Conservation (phyloP, 1,284 basidiomycete genomes). For the Coniferiporia sulphurascens region DNA sequence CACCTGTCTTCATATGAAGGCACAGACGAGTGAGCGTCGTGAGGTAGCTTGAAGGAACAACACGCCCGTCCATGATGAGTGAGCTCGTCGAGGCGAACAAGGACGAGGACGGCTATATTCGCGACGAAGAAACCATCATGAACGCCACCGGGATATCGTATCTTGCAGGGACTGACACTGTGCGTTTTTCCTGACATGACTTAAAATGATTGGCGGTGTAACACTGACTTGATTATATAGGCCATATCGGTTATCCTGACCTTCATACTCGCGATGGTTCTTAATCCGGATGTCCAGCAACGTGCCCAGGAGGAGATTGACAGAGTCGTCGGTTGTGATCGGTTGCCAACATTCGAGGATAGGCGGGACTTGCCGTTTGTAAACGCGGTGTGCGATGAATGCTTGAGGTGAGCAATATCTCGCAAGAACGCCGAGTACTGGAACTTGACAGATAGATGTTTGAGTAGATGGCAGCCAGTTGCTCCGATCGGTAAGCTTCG, state of each 20-base stretch:
- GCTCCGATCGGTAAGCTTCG: neutral
- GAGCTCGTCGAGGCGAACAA: neutral
- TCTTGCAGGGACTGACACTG: neutral
- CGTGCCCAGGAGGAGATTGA: constrained; percentile 27
- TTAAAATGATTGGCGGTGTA: too few relatives aligned
- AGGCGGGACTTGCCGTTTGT: constrained; percentile 24
- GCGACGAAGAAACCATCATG: constrained; percentile 5
- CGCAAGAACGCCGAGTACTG: neutral
- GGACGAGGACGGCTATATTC: neutral
- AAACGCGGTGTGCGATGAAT: constrained; percentile 25
- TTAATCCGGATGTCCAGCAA: constrained; percentile 20
- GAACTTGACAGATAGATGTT: neutral
- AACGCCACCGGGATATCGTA: neutral
- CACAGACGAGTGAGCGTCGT: neutral
- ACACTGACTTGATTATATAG: neutral
- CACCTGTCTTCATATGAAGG: too few relatives aligned
- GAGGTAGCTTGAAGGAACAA: neutral
- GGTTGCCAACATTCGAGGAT: constrained; percentile 26
- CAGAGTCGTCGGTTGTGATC: constrained; percentile 18
- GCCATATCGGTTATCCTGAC: constrained; percentile 2
- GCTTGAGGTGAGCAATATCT: constrained; percentile 21
- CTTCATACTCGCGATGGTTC: constrained; percentile 14
- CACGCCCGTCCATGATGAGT: constrained; percentile 4
- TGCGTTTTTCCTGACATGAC: neutral
- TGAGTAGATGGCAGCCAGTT: constrained; percentile 15